These are phyloP conservation scores for Pachyrhizus erosus DNA, from an alignment of 306 rosid species.

Conservation along the genomic window DNA sequence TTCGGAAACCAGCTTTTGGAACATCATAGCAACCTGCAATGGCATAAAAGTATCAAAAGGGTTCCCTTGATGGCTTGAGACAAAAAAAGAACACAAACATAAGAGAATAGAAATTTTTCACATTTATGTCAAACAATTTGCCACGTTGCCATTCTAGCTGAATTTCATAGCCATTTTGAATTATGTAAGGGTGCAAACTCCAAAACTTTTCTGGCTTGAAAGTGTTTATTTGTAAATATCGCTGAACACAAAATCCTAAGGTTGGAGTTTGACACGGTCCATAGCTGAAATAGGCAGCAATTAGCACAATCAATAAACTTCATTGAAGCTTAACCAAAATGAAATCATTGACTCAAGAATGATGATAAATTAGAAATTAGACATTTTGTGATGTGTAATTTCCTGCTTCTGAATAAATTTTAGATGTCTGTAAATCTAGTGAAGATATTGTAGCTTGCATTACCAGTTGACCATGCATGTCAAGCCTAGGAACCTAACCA, in stretches of 20 bases:
- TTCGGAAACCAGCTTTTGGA: slow-evolving; percentile 75
- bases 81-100: slow-evolving; percentile 22
- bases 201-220: slow-evolving; percentile 96
- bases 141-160: slow-evolving; percentile 93
- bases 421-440: slow-evolving; percentile 34
- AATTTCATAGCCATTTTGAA: slow-evolving; percentile 85
- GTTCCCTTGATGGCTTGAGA: neutral
- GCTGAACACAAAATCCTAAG: slow-evolving; percentile 95
- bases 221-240: slow-evolving; percentile 86
- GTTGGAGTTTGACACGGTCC: slow-evolving; percentile 99
- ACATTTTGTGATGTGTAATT: slow-evolving; percentile 17
- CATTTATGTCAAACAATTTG: slow-evolving; percentile 84
- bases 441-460: slow-evolving; percentile 23
- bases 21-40: slow-evolving; percentile 83
- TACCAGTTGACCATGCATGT: slow-evolving; percentile 20
- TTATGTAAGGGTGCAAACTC: slow-evolving; percentile 78
- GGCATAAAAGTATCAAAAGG: slow-evolving; percentile 37
- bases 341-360: slow-evolving; percentile 28
- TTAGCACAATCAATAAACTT: slow-evolving; percentile 41
- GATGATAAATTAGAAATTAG: slow-evolving; percentile 22
- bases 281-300: slow-evolving; percentile 72
- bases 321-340: slow-evolving; percentile 35
- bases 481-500: slow-evolving; percentile 34
- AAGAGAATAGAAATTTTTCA: slow-evolving; percentile 50
- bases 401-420: slow-evolving; percentile 19